Evolutionary conservation across 495 filamentous ascomycete genomes (phyloP).

Genomic region (Neurospora terricola): DNA sequence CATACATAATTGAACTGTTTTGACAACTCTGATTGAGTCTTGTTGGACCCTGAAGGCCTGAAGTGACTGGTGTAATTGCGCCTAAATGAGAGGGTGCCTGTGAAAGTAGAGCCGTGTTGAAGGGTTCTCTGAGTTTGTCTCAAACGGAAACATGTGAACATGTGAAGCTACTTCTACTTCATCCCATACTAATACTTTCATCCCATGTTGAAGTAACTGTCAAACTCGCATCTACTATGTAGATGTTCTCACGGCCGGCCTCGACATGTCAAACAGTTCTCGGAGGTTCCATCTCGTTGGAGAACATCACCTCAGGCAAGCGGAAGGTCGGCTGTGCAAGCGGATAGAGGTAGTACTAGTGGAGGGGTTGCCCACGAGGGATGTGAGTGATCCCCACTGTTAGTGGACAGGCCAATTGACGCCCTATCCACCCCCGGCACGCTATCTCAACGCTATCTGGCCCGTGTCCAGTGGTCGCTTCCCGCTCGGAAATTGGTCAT

Average conservation of each 20-base stretch:
- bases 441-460: not conserved
- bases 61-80: not conserved
- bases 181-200: not conserved
- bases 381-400: not conserved
- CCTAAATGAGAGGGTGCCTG: not conserved
- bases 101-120: not conserved
- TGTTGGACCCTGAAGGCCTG: not conserved
- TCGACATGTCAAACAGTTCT: not conserved
- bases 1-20: not conserved
- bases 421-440: not conserved
- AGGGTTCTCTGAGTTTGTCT: not conserved
- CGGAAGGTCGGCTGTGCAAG: not conserved
- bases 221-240: not conserved
- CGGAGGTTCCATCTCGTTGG: not conserved
- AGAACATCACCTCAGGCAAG: not conserved
- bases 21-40: not conserved
- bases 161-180: not conserved
- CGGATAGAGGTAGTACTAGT: too few species aligned
- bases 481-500: not conserved
- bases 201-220: not conserved
- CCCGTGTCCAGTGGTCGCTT: not conserved
- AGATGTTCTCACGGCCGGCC: not conserved
- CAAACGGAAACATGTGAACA: not conserved
- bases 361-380: not conserved
- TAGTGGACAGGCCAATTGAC: not conserved